Evolutionary conservation across 306 rosid species (phyloP).

Genomic region (Cicer yamashitae): DNA sequence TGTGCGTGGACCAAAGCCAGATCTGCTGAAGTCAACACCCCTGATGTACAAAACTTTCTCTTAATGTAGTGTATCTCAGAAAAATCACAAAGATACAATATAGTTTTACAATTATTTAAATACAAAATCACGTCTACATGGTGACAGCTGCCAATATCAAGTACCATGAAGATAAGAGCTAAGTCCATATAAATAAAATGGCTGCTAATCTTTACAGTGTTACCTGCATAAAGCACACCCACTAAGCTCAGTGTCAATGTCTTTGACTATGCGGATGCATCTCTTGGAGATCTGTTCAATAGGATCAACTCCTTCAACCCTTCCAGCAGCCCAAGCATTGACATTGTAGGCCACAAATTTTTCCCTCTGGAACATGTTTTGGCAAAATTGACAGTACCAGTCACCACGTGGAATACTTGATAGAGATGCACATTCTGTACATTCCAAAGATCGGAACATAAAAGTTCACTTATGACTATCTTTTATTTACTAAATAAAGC

Average conservation of each 20-base stretch:
- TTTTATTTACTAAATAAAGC: conserved; percentile 31
- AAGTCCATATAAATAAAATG: neutral
- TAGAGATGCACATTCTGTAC: conserved; percentile 90
- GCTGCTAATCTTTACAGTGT: conserved; percentile 36
- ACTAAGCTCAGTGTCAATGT: conserved; percentile 77
- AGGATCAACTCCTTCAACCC: conserved; percentile 90
- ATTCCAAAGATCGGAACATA: conserved; percentile 46
- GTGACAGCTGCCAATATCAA: conserved; percentile 9
- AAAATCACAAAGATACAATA: conserved; percentile 35
- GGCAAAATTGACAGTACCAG: conserved; percentile 94
- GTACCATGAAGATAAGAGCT: conserved; percentile 6
- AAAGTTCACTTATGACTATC: conserved; percentile 34
- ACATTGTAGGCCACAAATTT: conserved; percentile 77
- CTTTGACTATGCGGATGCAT: conserved; percentile 91
- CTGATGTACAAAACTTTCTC: conserved; percentile 54
- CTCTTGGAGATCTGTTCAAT: conserved; percentile 80
- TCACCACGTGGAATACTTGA: conserved; percentile 82
- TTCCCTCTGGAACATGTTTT: conserved; percentile 85
- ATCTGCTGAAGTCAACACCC: conserved; percentile 88
- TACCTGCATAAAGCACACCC: conserved; percentile 97
- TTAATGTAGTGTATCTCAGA: conserved; percentile 32
- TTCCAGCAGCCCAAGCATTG: conserved; percentile 95
- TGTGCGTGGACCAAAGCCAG: conserved; percentile 96
- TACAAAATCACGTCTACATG: conserved; percentile 2
- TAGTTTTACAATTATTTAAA: conserved; percentile 30